Base-by-base conservation (phyloP, 1,284 basidiomycete genomes). In the Sporisorium graminicola region DNA sequence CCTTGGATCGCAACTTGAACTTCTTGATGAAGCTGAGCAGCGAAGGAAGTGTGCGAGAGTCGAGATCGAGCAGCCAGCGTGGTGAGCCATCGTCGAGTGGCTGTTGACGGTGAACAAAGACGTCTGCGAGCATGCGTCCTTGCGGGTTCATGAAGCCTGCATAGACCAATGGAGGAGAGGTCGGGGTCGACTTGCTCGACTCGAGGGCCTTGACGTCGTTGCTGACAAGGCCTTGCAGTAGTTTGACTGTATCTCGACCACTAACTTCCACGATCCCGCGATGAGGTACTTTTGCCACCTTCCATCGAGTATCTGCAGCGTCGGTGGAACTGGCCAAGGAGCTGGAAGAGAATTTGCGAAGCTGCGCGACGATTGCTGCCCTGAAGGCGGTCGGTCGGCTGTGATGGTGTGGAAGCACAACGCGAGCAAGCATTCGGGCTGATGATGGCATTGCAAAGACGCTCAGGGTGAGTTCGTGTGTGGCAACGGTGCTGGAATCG, bases 101-200 rank as follows among this genome's bases (percentile, higher is more conserved):
- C 0, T 52, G 9, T 5, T 72, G 61, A 24, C 51, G 91, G 85
- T 94, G 93, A 63, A 96, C 88, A 86, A 98, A 94, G 44, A 92
- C 88, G 85, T 98, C 94, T 82, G 95, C 91, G 37, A 98, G 88
- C 31, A 98, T 91, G 81, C 95, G 90, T 46, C 97, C 97, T 92
- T 97, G 84, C 42, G 95, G 92, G 81, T 94, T 93, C 31, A 98
- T 87, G 82, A 98, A 91, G 0, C 91, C 91, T 29, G 92, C 91
- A 84, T 92, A 98, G 72, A 91, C 56, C 37, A 59, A 5, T 86
- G 27, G 33, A 1, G 63, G 27, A 13, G 46, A 10, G 1, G 29
- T 20, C 8, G n/a, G n/a, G n/a, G 44, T 10, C 3, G 56, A 18
- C 29, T 55, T 57, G 40, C 49, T 5, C 6, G 57, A 20, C n/a